A percentile compares a stretch with the other conserved stretches of the same genome.
Conservation (phyloP, 441 rosid species). For the Pelargonium fulgidum region DNA sequence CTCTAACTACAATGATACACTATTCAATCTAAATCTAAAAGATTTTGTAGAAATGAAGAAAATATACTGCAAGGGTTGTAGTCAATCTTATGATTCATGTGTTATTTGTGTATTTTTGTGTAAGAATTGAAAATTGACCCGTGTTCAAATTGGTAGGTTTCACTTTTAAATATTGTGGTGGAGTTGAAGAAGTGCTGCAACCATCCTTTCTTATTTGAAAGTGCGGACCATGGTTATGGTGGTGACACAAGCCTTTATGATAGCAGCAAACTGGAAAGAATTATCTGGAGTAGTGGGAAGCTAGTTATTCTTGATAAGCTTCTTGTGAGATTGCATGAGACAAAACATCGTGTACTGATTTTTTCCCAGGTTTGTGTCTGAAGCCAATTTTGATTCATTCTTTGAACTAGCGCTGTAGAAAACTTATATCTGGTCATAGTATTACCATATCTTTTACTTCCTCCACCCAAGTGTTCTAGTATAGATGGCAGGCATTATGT, state of each 20-base stretch:
- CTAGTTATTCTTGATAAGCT: constrained; percentile 96
- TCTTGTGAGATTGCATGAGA: constrained; percentile 84
- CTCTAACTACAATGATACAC: background rate
- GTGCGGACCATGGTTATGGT: constrained; percentile 99
- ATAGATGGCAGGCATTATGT: background rate
- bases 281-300: constrained; percentile 93
- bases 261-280: constrained; percentile 81
- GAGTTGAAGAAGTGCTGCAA: constrained; percentile 99
- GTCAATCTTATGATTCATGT: background rate
- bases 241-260: constrained; percentile 61
- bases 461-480: background rate
- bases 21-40: background rate
- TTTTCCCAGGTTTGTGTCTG: constrained; percentile 84
- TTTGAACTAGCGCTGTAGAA: background rate
- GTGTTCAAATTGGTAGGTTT: constrained; percentile 55
- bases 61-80: background rate
- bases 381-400: background rate
- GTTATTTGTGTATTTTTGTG: constrained; percentile 5
- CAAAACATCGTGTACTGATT: constrained; percentile 93
- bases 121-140: constrained; percentile 20
- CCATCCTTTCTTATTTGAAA: constrained; percentile 98
- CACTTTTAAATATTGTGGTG: constrained; percentile 95
- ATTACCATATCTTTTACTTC: background rate
- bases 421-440: background rate
- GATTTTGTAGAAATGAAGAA: background rate